A percentile compares a stretch with the other conserved stretches of the same genome.
Conservation (phyloP, 2,329 filamentous ascomycete genomes). For the Aspergillus calidoustus region DNA sequence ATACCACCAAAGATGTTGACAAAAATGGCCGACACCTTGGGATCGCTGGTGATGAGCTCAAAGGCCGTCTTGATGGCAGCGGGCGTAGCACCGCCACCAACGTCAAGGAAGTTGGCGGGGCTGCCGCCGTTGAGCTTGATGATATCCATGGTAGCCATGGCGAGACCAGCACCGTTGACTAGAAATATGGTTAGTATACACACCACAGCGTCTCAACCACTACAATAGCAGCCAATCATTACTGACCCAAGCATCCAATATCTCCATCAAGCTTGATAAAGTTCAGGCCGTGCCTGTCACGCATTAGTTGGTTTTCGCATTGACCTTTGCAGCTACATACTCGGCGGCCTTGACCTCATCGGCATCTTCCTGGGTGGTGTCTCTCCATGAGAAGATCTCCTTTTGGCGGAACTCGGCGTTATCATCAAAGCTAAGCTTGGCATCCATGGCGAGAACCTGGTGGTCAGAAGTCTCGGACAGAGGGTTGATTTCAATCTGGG, state of each 20-base stretch:
- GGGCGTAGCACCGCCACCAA: slow-evolving; percentile 95
- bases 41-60: slow-evolving; percentile 96
- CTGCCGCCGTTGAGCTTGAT: slow-evolving; percentile 98
- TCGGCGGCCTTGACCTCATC: slow-evolving; percentile 97
- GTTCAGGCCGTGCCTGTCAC: slow-evolving; percentile 74
- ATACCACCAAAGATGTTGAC: slow-evolving; percentile 99
- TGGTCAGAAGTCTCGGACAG: slow-evolving; percentile 98
- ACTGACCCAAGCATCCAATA: slow-evolving; percentile 80
- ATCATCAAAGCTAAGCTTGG: slow-evolving; percentile 98
- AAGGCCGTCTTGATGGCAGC: slow-evolving; percentile 97
- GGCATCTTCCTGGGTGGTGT: slow-evolving; percentile 91
- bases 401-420: slow-evolving; percentile 98
- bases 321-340: slow-evolving; percentile 50
- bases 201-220: not conserved
- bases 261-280: slow-evolving; percentile 99
- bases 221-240: not conserved
- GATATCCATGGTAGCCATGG: slow-evolving; percentile 99
- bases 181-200: slow-evolving; percentile 20
- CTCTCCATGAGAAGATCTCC: slow-evolving; percentile 92
- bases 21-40: slow-evolving; percentile 98
- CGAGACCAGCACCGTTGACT: slow-evolving; percentile 97
- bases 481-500: slow-evolving; percentile 99
- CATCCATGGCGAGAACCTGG: slow-evolving; percentile 98
- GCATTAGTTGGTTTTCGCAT: slow-evolving; percentile 20
- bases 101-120: slow-evolving; percentile 98